phyloP scores from a whole-genome alignment of 2,329 filamentous ascomycete species.

The Chrysoporthe puriensis region DNA sequence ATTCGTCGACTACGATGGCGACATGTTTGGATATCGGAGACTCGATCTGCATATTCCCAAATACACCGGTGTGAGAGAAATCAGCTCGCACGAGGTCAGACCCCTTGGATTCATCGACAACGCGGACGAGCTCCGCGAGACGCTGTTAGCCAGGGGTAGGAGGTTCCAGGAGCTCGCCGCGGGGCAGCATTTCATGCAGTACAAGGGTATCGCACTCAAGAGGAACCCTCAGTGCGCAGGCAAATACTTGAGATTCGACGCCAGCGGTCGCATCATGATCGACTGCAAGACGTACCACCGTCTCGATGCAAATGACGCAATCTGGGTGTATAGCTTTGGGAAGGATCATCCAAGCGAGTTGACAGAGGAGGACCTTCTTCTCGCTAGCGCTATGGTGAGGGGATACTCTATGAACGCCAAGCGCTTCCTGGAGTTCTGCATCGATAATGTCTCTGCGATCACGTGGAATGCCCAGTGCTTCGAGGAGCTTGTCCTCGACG shows the following conservation, averaged over 20 bases:
- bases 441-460: conserved; percentile 33
- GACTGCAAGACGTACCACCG: conserved; percentile 41
- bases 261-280: conserved; percentile 41
- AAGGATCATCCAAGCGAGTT: conserved; percentile 31
- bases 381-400: conserved; percentile 36
- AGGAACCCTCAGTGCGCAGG: conserved; percentile 17
- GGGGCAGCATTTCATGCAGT: conserved; percentile 41
- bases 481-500: conserved; percentile 38
- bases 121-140: conserved; percentile 28
- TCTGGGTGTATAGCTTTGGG: conserved; percentile 32
- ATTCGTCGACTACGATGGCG: conserved; percentile 43
- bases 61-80: conserved; percentile 36
- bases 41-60: conserved; percentile 34
- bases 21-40: conserved; percentile 36
- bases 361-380: conserved; percentile 35
- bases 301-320: conserved; percentile 34
- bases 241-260: conserved; percentile 31
- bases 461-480: conserved; percentile 37
- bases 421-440: conserved; percentile 38
- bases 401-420: conserved; percentile 39
- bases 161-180: conserved; percentile 38
- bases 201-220: conserved; percentile 37
- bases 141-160: conserved; percentile 38
- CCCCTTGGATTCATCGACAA: conserved; percentile 38
- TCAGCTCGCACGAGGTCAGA: conserved; percentile 36